A percentile compares a stretch with the other conserved stretches of the same genome.
phyloP scores from a whole-genome alignment of 2,329 filamentous ascomycete genomes.

The Colletotrichum paranaense region DNA sequence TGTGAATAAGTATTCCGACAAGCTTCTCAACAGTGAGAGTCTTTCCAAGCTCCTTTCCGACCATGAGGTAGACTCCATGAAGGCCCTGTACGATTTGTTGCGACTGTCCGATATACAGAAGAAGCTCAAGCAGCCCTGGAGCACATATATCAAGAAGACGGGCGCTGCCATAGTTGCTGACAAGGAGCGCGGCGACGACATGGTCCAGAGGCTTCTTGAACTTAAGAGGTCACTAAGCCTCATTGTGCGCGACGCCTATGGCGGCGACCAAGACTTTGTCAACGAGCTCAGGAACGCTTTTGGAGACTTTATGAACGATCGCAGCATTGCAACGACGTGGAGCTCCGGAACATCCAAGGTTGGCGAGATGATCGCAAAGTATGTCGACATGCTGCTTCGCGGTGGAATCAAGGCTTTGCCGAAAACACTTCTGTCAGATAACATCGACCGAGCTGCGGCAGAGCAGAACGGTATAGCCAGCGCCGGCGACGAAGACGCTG shows the following conservation, averaged over 20 bases:
- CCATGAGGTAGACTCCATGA: slow-evolving; percentile 76
- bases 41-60: slow-evolving; percentile 79
- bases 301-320: slow-evolving; percentile 91
- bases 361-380: slow-evolving; percentile 98
- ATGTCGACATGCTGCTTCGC: slow-evolving; percentile 89
- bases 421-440: slow-evolving; percentile 72
- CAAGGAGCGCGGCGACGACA: slow-evolving; percentile 80
- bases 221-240: slow-evolving; percentile 84
- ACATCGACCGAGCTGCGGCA: slow-evolving; percentile 65
- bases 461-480: slow-evolving; percentile 73
- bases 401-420: slow-evolving; percentile 89
- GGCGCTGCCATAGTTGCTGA: slow-evolving; percentile 85
- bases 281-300: slow-evolving; percentile 88
- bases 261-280: slow-evolving; percentile 79
- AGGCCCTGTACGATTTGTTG: slow-evolving; percentile 82
- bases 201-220: slow-evolving; percentile 85
- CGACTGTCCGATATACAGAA: slow-evolving; percentile 76
- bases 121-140: slow-evolving; percentile 79
- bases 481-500: slow-evolving; percentile 87
- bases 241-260: slow-evolving; percentile 82
- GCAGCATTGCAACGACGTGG: slow-evolving; percentile 77
- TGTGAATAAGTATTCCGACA: slow-evolving; percentile 74
- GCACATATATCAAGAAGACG: slow-evolving; percentile 79
- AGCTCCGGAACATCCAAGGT: slow-evolving; percentile 90
- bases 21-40: slow-evolving; percentile 73